Base-by-base conservation (phyloP, 495 filamentous ascomycete genomes). In the Trichoderma erinaceum region DNA sequence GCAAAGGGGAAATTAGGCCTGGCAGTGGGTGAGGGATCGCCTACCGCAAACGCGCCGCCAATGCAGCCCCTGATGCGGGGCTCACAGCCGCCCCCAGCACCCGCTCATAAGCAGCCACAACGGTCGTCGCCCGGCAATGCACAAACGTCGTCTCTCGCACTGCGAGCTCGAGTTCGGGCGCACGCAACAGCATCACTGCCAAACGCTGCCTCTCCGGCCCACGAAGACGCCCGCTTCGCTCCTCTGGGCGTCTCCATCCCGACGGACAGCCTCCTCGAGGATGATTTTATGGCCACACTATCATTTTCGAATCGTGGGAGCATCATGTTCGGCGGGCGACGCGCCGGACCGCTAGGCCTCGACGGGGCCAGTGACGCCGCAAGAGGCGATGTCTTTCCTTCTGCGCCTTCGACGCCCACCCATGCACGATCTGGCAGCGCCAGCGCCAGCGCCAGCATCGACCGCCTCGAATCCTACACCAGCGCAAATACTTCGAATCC, bases 261-360 rank as follows among this genome's bases (percentile, higher is more conserved):
- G 69, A 80, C 80, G 21, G 82, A 83, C 67, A 80, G 77, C 67
- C 75, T 86, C 38, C 73, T 83, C 68, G 84, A 84, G 68, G 80
- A 83, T 67, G 77, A 79, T n/a, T 77, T 80, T 71, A 71, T 85
- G 56, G 77, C 75, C 70, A 72, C 75, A 41, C 70, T 87, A 52
- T 76, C 78, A 61, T 87, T 87, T 73, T 86, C 84, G 61, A 84
- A 85, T 67, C 76, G 85, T 66, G 88, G 88, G n/a, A 89, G 87
- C 73, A 78, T 91, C 72, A 80, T 90, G 78, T 80, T 90, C 68
- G 85, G 83, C 35, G 86, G 78, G 65, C 81, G 80, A 72, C 80
- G 77, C 58, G 73, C 70, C 3, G 56, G 56, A 61, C 23, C 56
- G 65, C 72, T 63, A 2, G 70, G 46, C 46, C 70, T 67, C 29